Conservation (phyloP, 2,329 filamentous ascomycete species). For the Pseudogymnoascus sp. region DNA sequence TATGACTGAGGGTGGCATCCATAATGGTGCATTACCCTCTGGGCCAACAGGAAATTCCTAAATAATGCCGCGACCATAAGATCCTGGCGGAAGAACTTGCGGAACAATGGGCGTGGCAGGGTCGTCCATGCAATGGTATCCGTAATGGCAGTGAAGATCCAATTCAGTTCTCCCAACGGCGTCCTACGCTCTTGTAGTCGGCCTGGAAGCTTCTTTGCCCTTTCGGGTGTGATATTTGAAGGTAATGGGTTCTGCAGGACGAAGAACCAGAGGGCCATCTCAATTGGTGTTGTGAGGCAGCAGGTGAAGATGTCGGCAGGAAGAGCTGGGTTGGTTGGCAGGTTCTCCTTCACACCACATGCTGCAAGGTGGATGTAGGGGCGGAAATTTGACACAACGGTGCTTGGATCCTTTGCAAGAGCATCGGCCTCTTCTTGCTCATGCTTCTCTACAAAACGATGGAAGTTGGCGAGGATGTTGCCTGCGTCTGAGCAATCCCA, state of each 20-base stretch:
- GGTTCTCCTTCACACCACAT: constrained; percentile 80
- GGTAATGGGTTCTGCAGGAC: constrained; percentile 72
- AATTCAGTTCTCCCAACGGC: constrained; percentile 91
- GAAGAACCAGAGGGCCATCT: constrained; percentile 95
- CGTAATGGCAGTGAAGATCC: constrained; percentile 98
- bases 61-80: constrained; percentile 98
- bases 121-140: constrained; percentile 99
- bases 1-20: constrained; percentile 92
- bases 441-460: constrained; percentile 90
- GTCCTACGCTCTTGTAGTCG: constrained; percentile 87
- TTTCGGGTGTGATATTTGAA: constrained; percentile 61
- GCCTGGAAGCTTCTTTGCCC: constrained; percentile 83
- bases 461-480: constrained; percentile 91
- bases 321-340: constrained; percentile 87
- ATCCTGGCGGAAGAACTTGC: constrained; percentile 94
- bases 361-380: constrained; percentile 84
- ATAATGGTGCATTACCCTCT: constrained; percentile 92
- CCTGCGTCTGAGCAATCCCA: constrained; percentile 97
- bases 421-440: constrained; percentile 78
- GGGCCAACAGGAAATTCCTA: constrained; percentile 87
- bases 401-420: constrained; percentile 67
- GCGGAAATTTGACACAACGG: constrained; percentile 63
- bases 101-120: constrained; percentile 79
- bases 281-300: constrained; percentile 92
- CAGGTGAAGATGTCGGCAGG: constrained; percentile 94